Evolutionary conservation across 352 stramenopile species (phyloP).

Genomic region (Globisporangium parvum): DNA sequence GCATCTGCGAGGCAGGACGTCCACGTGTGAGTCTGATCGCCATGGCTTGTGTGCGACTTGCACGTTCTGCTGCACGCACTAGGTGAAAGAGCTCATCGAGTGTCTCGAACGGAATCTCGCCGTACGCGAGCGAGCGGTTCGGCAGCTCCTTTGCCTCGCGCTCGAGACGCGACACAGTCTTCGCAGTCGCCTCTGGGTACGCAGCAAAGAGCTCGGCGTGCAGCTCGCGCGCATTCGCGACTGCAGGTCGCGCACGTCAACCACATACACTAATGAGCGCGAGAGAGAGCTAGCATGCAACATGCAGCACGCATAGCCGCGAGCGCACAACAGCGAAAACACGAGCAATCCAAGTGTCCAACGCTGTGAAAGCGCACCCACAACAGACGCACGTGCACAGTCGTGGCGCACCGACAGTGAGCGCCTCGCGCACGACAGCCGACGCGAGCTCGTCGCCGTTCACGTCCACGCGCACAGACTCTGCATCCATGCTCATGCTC

Average conservation of each 20-base stretch:
- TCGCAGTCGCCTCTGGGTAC: slow-evolving; percentile 38
- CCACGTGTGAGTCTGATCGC: no score
- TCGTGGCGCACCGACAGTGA: slow-evolving; percentile 17
- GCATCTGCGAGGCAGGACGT: slow-evolving; percentile 38
- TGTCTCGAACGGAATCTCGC: slow-evolving; percentile 56
- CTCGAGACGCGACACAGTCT: slow-evolving; percentile 56
- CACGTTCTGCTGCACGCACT: slow-evolving; percentile 14
- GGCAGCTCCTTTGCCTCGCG: slow-evolving; percentile 57
- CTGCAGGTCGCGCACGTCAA: slow-evolving; percentile 11
- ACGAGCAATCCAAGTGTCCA: no score
- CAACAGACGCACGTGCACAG: no score
- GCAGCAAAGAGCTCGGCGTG: slow-evolving; percentile 46
- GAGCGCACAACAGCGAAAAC: not conserved
- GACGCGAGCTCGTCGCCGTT: slow-evolving; percentile 12
- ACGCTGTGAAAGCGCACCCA: not conserved
- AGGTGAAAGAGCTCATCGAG: slow-evolving; percentile 53
- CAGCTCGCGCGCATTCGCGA: slow-evolving; percentile 31
- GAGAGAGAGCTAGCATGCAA: no score
- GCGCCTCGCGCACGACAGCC: slow-evolving; percentile 20
- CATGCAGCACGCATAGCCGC: not conserved
- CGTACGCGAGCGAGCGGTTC: slow-evolving; percentile 60
- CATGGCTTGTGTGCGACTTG: no score
- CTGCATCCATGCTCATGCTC: no score
- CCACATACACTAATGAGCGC: no score
- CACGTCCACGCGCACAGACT: not conserved